Evolutionary conservation across 2,329 filamentous ascomycete species (phyloP), one percentile per base, ranked within the genome.

Genomic region (Alternaria metachromatica): DNA sequence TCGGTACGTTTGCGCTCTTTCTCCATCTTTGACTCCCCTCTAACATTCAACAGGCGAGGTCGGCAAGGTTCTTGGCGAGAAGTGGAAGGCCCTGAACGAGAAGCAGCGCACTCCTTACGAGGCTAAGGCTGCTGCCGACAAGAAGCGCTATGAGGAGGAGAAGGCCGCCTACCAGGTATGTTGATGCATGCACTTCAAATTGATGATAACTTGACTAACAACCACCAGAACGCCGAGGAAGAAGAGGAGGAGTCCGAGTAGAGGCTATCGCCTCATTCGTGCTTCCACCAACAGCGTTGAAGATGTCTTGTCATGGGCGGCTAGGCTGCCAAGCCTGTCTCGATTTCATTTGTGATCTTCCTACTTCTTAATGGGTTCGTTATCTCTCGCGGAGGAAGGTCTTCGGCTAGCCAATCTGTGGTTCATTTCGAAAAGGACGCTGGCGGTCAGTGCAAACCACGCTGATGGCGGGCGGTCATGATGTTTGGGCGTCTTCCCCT

Each of bases 61-160:
- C 78, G 96, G 96, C 85, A 98, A 98, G 89, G 88, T 96, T 78
- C 93, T 99, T 65, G 96, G 96, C 84, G 94, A 97, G 89, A 92
- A 92, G 86, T 99, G 96, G 96, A 99, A 99, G 93, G 92, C 90
- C 64, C 87, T 99, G 71, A 92, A 88, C 83, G 93, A 97, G 74
- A 93, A 96, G 87, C 93, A 98, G 83, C 94, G 95, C 77, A 85
- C 87, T 68, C 96, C 96, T 11, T 99, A 98, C 79, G 95, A 98
- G 85, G 92, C 93, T 81, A 98, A 98, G 91, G 96, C 96, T 80
- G 93, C 92, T 56, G 87, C 91, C 70, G 96, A 99, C 85, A 99
- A 98, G 93, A 97, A 98, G 91, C 91, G 96, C 67, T 99, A 98
- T 81, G 95, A 98, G 83, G 93, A 97, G 74, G 94, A 98, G 89